Percentiles rank a stretch among this genome's conserved stretches.
phyloP scores from a whole-genome alignment of 257 asterid genomes.

The Fraxinus anomala region DNA sequence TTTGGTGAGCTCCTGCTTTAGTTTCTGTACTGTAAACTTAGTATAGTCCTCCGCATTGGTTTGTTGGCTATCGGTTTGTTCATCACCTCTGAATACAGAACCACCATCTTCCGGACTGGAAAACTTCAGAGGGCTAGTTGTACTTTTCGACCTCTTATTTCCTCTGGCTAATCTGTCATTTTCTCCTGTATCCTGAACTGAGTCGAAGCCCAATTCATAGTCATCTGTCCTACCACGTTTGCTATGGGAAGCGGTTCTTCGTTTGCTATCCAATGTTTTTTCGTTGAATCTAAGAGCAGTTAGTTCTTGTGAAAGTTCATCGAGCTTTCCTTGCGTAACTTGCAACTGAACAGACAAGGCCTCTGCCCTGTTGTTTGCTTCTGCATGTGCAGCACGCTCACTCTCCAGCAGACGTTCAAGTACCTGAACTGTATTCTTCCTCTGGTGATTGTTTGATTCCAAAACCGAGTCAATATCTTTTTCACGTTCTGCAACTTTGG shows the following conservation, averaged over 20 bases:
- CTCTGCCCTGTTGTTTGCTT: conserved; percentile 84
- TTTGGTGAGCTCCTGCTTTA: conserved; percentile 75
- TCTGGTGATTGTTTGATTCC: conserved; percentile 69
- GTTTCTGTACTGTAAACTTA: conserved; percentile 59
- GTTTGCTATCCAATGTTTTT: conserved; percentile 57
- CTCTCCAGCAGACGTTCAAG: conserved; percentile 71
- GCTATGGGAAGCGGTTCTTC: conserved; percentile 64
- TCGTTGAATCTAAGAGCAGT: conserved; percentile 68
- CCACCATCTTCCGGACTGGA: conserved; percentile 82
- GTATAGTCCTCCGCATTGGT: conserved; percentile 59
- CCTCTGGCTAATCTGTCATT: conserved; percentile 48
- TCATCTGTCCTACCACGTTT: conserved; percentile 85
- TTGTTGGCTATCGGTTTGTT: conserved; percentile 66
- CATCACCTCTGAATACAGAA: conserved; percentile 74
- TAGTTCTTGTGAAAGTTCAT: conserved; percentile 73
- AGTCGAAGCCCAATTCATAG: conserved; percentile 70
- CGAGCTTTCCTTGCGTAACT: conserved; percentile 74
- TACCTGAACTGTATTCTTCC: conserved; percentile 71
- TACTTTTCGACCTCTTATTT: conserved; percentile 80
- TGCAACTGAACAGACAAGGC: conserved; percentile 86
- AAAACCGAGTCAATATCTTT: conserved; percentile 73
- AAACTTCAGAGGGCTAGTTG: conserved; percentile 62
- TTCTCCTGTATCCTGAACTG: conserved; percentile 56
- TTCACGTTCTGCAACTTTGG: conserved; percentile 70
- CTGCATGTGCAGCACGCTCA: conserved; percentile 84